phyloP scores from a whole-genome alignment of 257 asterid species.

The Nicotiana paniculata region DNA sequence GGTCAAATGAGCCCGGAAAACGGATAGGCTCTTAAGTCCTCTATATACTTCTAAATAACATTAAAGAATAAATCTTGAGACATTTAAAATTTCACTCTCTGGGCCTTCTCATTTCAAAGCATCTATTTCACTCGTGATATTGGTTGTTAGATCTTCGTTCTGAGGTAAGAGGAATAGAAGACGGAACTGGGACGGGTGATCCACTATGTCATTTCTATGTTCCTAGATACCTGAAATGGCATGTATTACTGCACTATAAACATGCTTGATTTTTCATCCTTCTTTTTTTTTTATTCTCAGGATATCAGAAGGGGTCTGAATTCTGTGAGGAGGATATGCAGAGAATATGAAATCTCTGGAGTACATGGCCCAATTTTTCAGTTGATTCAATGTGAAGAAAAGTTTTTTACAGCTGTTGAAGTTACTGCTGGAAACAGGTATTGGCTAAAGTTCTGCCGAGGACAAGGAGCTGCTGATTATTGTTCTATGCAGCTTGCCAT shows the following conservation, averaged over 20 bases:
- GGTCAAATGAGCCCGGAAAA: neutral
- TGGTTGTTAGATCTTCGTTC: neutral
- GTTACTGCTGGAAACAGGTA: constrained; percentile 99
- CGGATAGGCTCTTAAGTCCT: neutral
- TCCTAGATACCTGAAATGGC: neutral
- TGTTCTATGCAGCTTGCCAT: neutral
- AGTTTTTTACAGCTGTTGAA: constrained; percentile 95
- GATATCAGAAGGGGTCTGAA: constrained; percentile 94
- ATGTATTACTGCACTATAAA: neutral
- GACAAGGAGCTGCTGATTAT: constrained; percentile 7
- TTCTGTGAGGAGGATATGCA: constrained; percentile 74
- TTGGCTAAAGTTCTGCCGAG: neutral
- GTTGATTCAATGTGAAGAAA: constrained; percentile 89
- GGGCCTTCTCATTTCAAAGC: neutral
- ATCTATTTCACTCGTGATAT: neutral
- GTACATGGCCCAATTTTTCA: constrained; percentile 84
- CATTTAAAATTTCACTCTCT: neutral
- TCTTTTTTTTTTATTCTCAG: constrained; percentile 27
- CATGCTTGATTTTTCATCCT: neutral
- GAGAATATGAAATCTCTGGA: constrained; percentile 46
- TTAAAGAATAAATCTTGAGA: neutral
- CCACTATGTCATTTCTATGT: neutral
- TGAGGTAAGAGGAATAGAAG: neutral
- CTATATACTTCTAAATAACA: neutral
- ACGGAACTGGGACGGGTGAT: neutral